Base-by-base conservation (phyloP, 1,139 yeast genomes). In the Ogataea hybrid region DNA sequence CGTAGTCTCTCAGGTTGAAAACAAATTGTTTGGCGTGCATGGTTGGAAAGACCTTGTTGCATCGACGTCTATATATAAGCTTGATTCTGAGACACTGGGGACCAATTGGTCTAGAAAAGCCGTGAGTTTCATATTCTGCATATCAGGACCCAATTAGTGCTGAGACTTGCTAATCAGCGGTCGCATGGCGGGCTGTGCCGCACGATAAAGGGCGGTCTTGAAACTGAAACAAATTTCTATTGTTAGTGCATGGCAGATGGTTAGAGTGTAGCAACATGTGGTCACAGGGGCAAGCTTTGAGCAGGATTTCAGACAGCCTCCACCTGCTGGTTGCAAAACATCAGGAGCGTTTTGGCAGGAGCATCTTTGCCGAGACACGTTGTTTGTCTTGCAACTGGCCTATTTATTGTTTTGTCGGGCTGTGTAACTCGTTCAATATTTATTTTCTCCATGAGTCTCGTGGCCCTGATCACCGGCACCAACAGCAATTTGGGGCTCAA, bases 401-500 rank as follows among this genome's bases (percentile, higher is more conserved):
- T 18, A 18, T 18, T 18, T 18, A 18, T 18, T 18, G 20, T 18
- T 18, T 18, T 18, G 20, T 18, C 20, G 7, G 27, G 40, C 40
- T 30, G 40, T 37, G 40, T 37, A 28, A 30, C 6, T 33, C 22
- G 21, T n/a, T 27, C n/a, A 15, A 28, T 9, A 27, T 39, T 10
- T 36, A 30, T 10, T 28, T 32, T 31, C 14, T 32, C 27, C 28
- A 36, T 35, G 36, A 60, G 62, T 38, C 68, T 69, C 47, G 69
- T 74, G 6, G 82, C 81, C 2, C 64, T 78, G 2, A 73, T 78
- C 16, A 81, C 87, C 1, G 88, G 88, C 10, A 79, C 85, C 0
- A 77, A 77, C 28, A 84, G 95, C 52, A 87, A 85, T 58, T 75
- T 92, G 16, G 98, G 98, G 3, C 69, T 85, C 51, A 85, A 87